Base-by-base conservation (phyloP, 2,329 filamentous ascomycete genomes). In the Cladophialophora bantiana region DNA sequence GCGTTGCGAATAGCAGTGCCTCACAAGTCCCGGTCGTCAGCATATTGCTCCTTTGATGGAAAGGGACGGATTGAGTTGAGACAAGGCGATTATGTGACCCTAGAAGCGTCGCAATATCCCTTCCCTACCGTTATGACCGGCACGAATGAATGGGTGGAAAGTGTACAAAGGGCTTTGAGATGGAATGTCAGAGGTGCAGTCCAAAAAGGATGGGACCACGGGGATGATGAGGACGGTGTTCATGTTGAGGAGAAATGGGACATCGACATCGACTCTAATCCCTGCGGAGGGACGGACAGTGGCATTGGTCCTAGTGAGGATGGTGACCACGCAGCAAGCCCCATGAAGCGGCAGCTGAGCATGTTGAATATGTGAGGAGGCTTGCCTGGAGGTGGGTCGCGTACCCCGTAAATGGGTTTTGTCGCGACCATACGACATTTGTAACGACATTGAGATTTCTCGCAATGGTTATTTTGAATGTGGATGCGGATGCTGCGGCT, bases 11-110 rank as follows among this genome's bases (percentile, higher is more conserved):
- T 99, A 60, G 90, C 91, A 4, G 89, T 99, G 12, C 95, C 95
- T 0, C 85, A 86, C 69, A 89, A 90, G 75, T 96, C 92, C 45
- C 91, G 95, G 55, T 94, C 94, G 15, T 97, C 93, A 0, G 95
- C 95, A 0, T 97, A 97, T 83, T 97, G 94, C 77, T 93, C 93
- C 48, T 99, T 99, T 77, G 95, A 99, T 77, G 95, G 95, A 78
- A 99, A 98, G 79, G 94, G 93, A 64, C 93, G 95, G 59, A 88
- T 99, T 52, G 94, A 99, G 79, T 88, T 99, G 40, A 90, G 90
- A 69, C 92, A 94, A 75, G 95, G 95, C 62, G 95, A 99, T 80
- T 92, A 94, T 74, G 95, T 99, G 77, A 97, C 94, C 68, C 95
- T 99, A 74, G 93, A 94, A 48, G 95, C 95, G 3, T 96, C 92